phyloP scores from a whole-genome alignment of 805 yeast species.

The Metschnikowia lachancei region DNA sequence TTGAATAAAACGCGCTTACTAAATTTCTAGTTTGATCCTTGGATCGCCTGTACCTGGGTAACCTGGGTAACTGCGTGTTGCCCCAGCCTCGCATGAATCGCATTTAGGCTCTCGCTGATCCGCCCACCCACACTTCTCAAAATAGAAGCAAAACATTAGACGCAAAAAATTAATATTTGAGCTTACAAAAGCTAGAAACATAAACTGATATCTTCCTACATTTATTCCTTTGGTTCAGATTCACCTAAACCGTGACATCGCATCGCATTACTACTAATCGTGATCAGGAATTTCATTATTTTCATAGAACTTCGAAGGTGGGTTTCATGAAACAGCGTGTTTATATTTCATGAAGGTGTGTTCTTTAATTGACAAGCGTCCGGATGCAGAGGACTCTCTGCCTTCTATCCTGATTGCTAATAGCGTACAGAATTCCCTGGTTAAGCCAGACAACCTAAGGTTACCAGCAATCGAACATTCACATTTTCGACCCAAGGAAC shows the following conservation, averaged over 20 bases:
- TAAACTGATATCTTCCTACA: background rate
- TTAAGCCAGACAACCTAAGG: background rate
- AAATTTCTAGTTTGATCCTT: background rate
- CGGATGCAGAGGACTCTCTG: conserved; percentile 11
- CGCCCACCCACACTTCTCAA: conserved; percentile 8
- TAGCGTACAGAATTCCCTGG: background rate
- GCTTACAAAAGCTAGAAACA: background rate
- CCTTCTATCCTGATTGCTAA: conserved; percentile 1
- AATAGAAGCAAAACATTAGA: background rate
- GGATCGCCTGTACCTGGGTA: conserved; percentile 4
- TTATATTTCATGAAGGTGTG: conserved; percentile 38
- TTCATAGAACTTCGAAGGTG: conserved; percentile 2
- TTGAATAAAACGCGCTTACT: conserved; percentile 4
- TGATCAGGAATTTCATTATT: background rate
- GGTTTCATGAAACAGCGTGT: conserved; percentile 4
- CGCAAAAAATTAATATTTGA: background rate
- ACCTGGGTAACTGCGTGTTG: conserved; percentile 7
- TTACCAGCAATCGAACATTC: background rate
- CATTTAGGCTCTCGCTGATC: conserved; percentile 8
- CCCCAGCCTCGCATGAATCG: conserved; percentile 10
- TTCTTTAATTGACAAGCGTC: conserved; percentile 36
- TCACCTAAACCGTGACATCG: background rate
- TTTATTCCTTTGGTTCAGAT: background rate
- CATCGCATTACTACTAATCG: background rate
- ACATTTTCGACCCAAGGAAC: background rate